A percentile compares a stretch with the other conserved stretches of the same genome.
phyloP scores from a whole-genome alignment of 345 rosid genomes.

The Trapa bicornis region DNA sequence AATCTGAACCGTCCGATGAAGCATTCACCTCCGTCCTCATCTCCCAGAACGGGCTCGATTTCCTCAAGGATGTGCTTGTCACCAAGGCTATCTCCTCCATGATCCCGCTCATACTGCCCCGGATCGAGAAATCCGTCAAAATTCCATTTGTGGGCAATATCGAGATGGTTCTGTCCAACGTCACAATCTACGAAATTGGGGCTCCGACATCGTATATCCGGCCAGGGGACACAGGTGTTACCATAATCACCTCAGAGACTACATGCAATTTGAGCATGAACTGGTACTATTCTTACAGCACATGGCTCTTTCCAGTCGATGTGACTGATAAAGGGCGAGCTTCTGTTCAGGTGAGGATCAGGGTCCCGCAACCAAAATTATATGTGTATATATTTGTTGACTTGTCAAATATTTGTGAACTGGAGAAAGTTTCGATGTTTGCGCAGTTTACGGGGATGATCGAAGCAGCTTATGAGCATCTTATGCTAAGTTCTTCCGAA shows the following conservation, averaged over 20 bases:
- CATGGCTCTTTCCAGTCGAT: conserved; percentile 66
- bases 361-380: background rate
- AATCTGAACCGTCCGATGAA: conserved; percentile 16
- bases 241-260: conserved; percentile 66
- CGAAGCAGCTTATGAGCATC: background rate
- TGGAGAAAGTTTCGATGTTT: background rate
- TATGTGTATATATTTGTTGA: background rate
- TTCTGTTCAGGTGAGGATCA: conserved; percentile 58
- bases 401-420: background rate
- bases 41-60: conserved; percentile 73
- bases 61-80: conserved; percentile 62
- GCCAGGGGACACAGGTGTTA: conserved; percentile 71
- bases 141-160: conserved; percentile 71
- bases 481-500: background rate
- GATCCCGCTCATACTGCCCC: conserved; percentile 55
- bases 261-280: conserved; percentile 77
- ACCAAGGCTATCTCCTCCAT: conserved; percentile 53
- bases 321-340: conserved; percentile 68
- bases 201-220: conserved; percentile 57
- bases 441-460: background rate
- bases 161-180: conserved; percentile 43
- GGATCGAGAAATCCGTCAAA: conserved; percentile 36
- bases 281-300: conserved; percentile 61
- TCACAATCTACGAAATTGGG: conserved; percentile 55
- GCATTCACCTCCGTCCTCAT: conserved; percentile 68